Evolutionary conservation across 2,329 filamentous ascomycete genomes (phyloP).

Genomic region (Orbilia blumenaviensis): DNA sequence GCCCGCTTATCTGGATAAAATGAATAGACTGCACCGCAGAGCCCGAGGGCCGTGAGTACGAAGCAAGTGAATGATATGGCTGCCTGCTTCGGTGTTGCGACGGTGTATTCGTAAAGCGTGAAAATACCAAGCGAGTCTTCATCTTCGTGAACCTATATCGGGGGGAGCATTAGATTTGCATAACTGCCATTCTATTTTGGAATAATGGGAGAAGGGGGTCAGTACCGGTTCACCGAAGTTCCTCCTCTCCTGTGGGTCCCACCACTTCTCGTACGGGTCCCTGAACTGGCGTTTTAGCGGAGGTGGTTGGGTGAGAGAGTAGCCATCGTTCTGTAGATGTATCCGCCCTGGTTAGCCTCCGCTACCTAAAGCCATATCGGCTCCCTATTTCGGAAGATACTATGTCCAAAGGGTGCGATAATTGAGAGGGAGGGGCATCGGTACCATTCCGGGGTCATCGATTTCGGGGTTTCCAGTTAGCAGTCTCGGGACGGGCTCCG

Average conservation of each 20-base stretch:
- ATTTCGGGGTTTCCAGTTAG: constrained; percentile 41
- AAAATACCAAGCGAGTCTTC: constrained; percentile 92
- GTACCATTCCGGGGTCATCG: constrained; percentile 52
- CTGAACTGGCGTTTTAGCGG: constrained; percentile 87
- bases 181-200: background rate
- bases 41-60: constrained; percentile 69
- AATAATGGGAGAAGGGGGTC: background rate
- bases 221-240: constrained; percentile 88
- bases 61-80: constrained; percentile 75
- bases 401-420: background rate
- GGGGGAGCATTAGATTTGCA: background rate
- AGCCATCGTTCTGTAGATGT: constrained; percentile 78
- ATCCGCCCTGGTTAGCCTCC: background rate
- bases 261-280: constrained; percentile 93
- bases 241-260: constrained; percentile 95
- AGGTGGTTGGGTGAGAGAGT: constrained; percentile 73
- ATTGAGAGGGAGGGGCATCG: background rate
- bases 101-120: constrained; percentile 84
- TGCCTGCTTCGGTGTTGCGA: constrained; percentile 74
- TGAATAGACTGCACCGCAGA: constrained; percentile 74
- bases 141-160: constrained; percentile 78
- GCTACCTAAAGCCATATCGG: background rate
- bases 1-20: constrained; percentile 77
- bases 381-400: background rate
- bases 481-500: background rate